These are phyloP conservation scores for Solanum habrochaites DNA, from an alignment of 257 asterid genomes.

Conservation along the genomic window DNA sequence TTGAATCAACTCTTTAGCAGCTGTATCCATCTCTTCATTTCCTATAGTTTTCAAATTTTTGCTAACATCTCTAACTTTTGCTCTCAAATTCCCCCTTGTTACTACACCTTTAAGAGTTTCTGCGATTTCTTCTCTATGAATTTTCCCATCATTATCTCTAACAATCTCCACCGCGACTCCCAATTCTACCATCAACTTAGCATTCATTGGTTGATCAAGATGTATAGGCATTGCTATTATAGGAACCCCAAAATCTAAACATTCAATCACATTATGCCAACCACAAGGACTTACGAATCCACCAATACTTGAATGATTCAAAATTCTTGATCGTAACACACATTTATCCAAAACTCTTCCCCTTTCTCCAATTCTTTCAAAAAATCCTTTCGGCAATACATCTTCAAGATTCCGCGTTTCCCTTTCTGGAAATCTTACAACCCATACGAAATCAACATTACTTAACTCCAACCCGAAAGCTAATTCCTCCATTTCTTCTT, in stretches of 20 bases:
- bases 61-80: constrained; percentile 3
- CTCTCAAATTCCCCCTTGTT: constrained; percentile 7
- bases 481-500: constrained; percentile 34
- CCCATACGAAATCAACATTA: constrained; percentile 34
- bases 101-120: constrained; percentile 14
- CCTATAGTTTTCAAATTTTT: neutral
- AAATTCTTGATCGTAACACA: constrained; percentile 24
- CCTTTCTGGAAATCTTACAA: constrained; percentile 22
- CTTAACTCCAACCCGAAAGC: constrained; percentile 30
- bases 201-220: constrained; percentile 35
- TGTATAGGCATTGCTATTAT: constrained; percentile 33
- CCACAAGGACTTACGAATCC: constrained; percentile 38
- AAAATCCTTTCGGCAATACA: constrained; percentile 22
- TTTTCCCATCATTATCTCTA: constrained; percentile 11
- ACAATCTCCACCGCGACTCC: constrained; percentile 32
- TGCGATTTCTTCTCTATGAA: constrained; percentile 7
- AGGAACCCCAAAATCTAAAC: constrained; percentile 32
- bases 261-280: constrained; percentile 30
- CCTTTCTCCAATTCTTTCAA: constrained; percentile 13
- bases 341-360: constrained; percentile 30
- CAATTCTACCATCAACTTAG: constrained; percentile 26
- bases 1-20: constrained; percentile 6
- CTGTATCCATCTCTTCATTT: constrained; percentile 16
- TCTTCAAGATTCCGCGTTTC: neutral
- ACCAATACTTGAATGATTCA: constrained; percentile 15